Base-by-base conservation (phyloP, 2,329 filamentous ascomycete genomes). In the Davidsoniella virescens region DNA sequence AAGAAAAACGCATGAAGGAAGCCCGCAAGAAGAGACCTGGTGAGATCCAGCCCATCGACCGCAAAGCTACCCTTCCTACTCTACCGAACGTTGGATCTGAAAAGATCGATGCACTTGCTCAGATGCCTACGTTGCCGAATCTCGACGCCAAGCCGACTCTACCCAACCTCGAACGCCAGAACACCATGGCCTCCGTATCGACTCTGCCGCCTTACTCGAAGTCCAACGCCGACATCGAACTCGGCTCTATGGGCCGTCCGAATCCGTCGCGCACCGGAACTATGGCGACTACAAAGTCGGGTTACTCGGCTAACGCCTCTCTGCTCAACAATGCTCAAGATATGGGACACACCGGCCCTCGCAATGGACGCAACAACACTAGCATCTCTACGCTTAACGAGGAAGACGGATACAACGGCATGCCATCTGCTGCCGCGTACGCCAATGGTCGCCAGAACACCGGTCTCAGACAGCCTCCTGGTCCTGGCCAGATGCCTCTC, bases 161-260 rank as follows among this genome's bases (percentile, higher is more conserved):
- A 5, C 51, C 51, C 9, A 50, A 49, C 57, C 58, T 81, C 14
- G 70, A 68, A 50, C 71, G 78, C 54, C 75, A 69, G 54, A 76
- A 81, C 33, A 82, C 78, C 1, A 53, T 50, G 44, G 38, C 29
- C 10, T 29, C 45, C 14, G 71, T 72, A 58, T 60, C 70, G 1
- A 82, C 80, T 0, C 64, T 84, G 5, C 79, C 81, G 0, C 61
- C 69, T 3, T 84, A 85, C 60, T 80, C 80, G 7, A 71, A 72
- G 49, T 70, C 65, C 49, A 79, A 75, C 1, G 71, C 73, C 2
- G 67, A 65, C 29, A 65, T 70, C 50, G 76, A 75, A 62, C 70
- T 75, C 54, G 72, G 64, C 55, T 66, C 66, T 40, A 65, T 73
- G 54, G 72, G 70, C 56, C 71, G 65, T 49, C 73, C 69, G 38